A percentile compares a stretch with the other conserved stretches of the same genome.
phyloP scores from a whole-genome alignment of 2,329 filamentous ascomycete genomes.

The Ascocoryne sarcoides region DNA sequence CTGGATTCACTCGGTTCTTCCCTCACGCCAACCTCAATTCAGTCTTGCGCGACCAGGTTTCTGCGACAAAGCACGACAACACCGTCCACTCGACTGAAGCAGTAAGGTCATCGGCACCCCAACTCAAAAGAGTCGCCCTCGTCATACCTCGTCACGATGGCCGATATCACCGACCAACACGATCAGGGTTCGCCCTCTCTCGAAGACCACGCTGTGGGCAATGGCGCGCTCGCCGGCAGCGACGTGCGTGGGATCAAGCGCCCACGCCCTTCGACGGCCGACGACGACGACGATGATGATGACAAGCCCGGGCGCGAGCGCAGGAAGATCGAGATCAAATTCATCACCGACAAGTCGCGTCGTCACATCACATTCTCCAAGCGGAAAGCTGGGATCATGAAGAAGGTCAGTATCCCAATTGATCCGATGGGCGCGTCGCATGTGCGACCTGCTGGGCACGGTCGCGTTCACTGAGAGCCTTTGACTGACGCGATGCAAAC shows the following conservation, averaged over 20 bases:
- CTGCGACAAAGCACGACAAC: slow-evolving; percentile 28
- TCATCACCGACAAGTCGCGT: slow-evolving; percentile 99
- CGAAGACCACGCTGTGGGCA: slow-evolving; percentile 66
- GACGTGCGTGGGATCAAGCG: slow-evolving; percentile 86
- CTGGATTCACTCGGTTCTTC: slow-evolving; percentile 21
- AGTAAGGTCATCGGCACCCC: slow-evolving; percentile 30
- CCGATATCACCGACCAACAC: slow-evolving; percentile 72
- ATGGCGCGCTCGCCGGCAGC: slow-evolving; percentile 47
- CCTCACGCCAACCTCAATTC: slow-evolving; percentile 28
- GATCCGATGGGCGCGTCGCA: not conserved
- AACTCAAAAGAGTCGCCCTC: slow-evolving; percentile 29
- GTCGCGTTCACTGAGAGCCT: slow-evolving; percentile 10
- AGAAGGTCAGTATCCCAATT: slow-evolving; percentile 65
- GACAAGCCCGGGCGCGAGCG: slow-evolving; percentile 97
- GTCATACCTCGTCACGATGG: slow-evolving; percentile 46
- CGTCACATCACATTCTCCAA: slow-evolving; percentile 99
- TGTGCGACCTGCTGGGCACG: too few relatives aligned
- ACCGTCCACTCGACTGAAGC: slow-evolving; percentile 27
- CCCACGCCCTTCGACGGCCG: slow-evolving; percentile 68
- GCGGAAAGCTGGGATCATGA: slow-evolving; percentile 99
- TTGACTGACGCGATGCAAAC: slow-evolving; percentile 17
- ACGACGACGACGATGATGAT: slow-evolving; percentile 95
- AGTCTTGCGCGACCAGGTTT: slow-evolving; percentile 27
- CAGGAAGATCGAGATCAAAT: slow-evolving; percentile 99
- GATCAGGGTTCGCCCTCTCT: slow-evolving; percentile 66